Percentiles rank a stretch among this genome's conserved stretches.
phyloP scores from a whole-genome alignment of 2,329 filamentous ascomycete genomes.

The Hypoxylon sp. region DNA sequence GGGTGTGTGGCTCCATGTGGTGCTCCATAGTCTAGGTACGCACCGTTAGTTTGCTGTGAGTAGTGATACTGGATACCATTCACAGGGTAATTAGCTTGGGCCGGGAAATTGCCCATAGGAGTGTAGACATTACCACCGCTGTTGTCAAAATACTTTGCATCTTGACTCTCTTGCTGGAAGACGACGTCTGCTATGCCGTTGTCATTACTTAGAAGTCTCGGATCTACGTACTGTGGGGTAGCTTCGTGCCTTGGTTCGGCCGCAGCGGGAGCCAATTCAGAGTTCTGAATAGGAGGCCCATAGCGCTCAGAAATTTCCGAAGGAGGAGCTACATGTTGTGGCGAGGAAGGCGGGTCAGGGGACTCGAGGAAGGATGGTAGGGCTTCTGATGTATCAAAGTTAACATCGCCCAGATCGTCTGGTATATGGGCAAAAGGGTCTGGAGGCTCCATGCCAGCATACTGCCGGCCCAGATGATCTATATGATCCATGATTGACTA shows the following conservation, averaged over 20 bases:
- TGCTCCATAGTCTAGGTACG: background rate
- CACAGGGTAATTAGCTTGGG: background rate
- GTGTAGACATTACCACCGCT: constrained; percentile 3
- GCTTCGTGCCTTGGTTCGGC: background rate
- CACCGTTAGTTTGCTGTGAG: background rate
- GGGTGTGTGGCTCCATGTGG: background rate
- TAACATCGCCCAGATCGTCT: constrained; percentile 1
- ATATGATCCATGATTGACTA: constrained; percentile 14
- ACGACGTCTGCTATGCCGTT: background rate
- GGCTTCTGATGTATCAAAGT: constrained; percentile 15
- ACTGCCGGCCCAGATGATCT: background rate
- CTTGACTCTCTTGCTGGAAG: constrained; percentile 3
- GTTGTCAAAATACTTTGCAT: background rate
- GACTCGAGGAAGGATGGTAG: background rate
- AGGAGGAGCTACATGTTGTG: background rate
- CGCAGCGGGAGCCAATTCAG: background rate
- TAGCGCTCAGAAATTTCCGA: background rate
- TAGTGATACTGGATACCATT: background rate
- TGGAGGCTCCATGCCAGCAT: constrained; percentile 18
- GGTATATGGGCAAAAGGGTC: background rate
- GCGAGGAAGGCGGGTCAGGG: background rate
- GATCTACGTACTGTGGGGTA: constrained; percentile 19
- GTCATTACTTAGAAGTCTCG: constrained; percentile 6
- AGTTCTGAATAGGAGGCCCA: background rate
- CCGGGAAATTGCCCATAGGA: background rate